These are phyloP conservation scores for Verbena officinalis DNA, from an alignment of 257 asterid species.

Conservation along the genomic window DNA sequence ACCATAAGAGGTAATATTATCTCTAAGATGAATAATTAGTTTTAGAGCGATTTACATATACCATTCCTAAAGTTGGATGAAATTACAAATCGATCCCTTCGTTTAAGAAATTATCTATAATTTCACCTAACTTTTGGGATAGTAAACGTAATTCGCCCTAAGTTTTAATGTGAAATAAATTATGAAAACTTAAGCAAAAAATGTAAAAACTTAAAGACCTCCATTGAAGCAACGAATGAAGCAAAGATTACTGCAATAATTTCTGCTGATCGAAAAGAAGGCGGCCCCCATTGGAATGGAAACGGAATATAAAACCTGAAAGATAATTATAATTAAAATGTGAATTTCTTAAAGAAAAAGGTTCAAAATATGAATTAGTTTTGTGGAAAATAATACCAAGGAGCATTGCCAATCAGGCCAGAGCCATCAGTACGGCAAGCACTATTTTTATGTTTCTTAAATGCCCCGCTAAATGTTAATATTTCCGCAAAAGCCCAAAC, in stretches of 20 bases:
- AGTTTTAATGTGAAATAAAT: too few species aligned
- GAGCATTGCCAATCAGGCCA: slow-evolving; percentile 52
- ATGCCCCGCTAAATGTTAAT: slow-evolving; percentile 67
- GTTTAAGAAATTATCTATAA: too few species aligned
- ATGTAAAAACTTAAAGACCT: slow-evolving; percentile 45
- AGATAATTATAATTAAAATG: background rate
- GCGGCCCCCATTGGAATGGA: slow-evolving; percentile 94
- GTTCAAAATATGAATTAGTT: background rate
- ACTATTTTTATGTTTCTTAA: slow-evolving; percentile 36
- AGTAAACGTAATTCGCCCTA: too few species aligned
- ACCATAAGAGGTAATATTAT: too few species aligned
- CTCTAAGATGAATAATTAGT: too few species aligned
- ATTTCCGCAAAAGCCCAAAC: slow-evolving; percentile 68
- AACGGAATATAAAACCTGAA: slow-evolving; percentile 68
- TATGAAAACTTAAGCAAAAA: background rate
- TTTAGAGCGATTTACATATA: too few species aligned
- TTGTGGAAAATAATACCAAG: slow-evolving; percentile 47
- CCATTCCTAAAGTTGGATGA: too few species aligned
- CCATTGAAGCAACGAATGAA: slow-evolving; percentile 70
- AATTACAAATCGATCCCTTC: too few species aligned
- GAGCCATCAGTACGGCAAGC: slow-evolving; percentile 58
- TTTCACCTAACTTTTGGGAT: too few species aligned
- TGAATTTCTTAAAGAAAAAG: background rate
- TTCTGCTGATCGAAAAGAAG: slow-evolving; percentile 58
- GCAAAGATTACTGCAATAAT: slow-evolving; percentile 57